Evolutionary conservation across 768 basidiomycete species (phyloP).

Genomic region (Neoboletus brunneissimus): DNA sequence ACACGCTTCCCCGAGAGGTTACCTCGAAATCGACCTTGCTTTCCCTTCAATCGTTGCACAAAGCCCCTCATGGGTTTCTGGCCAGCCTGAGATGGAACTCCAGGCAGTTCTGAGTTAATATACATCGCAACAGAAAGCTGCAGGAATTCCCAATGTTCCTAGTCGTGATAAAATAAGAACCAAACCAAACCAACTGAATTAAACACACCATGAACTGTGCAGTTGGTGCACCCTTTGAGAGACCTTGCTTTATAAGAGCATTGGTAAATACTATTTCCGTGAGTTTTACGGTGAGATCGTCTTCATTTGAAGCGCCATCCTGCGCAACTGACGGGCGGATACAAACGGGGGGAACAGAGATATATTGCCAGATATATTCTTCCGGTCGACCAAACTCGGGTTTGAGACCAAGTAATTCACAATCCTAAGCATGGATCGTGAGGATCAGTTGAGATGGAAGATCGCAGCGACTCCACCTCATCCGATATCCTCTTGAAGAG

Average conservation of each 20-base stretch:
- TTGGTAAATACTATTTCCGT: constrained; percentile 97
- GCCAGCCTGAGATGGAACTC: constrained; percentile 81
- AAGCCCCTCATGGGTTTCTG: constrained; percentile 97
- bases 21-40: constrained; percentile 97
- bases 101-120: constrained; percentile 95
- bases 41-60: constrained; percentile 96
- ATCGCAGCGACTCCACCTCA: constrained; percentile 51
- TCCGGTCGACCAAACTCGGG: constrained; percentile 91
- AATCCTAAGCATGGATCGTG: constrained; percentile 59
- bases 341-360: constrained; percentile 96
- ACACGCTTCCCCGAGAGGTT: constrained; percentile 99
- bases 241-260: constrained; percentile 84
- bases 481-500: constrained; percentile 90
- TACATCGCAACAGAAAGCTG: constrained; percentile 96
- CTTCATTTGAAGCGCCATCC: constrained; percentile 97
- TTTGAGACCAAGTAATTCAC: constrained; percentile 88
- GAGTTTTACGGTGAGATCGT: constrained; percentile 95
- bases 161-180: neutral
- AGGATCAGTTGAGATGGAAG: neutral
- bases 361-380: constrained; percentile 98
- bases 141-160: constrained; percentile 99
- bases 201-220: constrained; percentile 77
- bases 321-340: constrained; percentile 97
- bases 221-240: constrained; percentile 84
- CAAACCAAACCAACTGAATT: neutral